Percentiles rank a stretch among this genome's conserved stretches.
Conservation (phyloP, 2,329 filamentous ascomycete species). For the Colletotrichum abscissum region DNA sequence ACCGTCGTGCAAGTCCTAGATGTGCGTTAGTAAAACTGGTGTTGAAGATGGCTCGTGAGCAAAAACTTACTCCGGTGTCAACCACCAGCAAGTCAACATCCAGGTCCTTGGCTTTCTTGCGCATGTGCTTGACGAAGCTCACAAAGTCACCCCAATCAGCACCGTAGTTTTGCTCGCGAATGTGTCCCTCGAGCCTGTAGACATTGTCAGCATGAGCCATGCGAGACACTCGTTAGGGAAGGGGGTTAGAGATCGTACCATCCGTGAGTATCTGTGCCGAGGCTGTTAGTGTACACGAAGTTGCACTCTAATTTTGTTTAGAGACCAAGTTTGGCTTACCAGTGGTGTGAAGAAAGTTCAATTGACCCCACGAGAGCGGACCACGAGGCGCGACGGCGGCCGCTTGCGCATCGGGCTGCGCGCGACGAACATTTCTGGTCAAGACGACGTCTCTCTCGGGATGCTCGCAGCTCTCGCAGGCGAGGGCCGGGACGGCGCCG, state of each 20-base stretch:
- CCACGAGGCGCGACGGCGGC: slow-evolving; percentile 55
- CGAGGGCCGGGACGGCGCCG: not conserved
- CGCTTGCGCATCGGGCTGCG: slow-evolving; percentile 57
- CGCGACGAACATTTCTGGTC: slow-evolving; percentile 55
- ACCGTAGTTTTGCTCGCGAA: slow-evolving; percentile 72
- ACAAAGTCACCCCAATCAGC: slow-evolving; percentile 76
- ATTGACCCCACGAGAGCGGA: slow-evolving; percentile 69
- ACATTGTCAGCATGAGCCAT: not conserved
- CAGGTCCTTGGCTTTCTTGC: slow-evolving; percentile 64
- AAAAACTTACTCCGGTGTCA: slow-evolving; percentile 61
- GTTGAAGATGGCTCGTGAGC: not conserved
- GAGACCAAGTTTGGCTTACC: not conserved
- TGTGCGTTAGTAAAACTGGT: slow-evolving; percentile 38
- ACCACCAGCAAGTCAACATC: slow-evolving; percentile 70
- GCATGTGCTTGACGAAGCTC: slow-evolving; percentile 70
- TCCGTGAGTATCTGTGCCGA: slow-evolving; percentile 53
- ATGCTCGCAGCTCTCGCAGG: slow-evolving; percentile 25
- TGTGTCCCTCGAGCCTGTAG: slow-evolving; percentile 65
- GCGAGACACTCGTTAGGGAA: no score
- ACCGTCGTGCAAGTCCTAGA: slow-evolving; percentile 71
- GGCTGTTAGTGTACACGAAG: slow-evolving; percentile 61
- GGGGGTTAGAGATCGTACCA: not conserved
- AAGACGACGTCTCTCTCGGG: slow-evolving; percentile 24
- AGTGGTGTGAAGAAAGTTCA: slow-evolving; percentile 64
- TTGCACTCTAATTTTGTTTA: no score